Evolutionary conservation across 2,329 filamentous ascomycete genomes (phyloP), one percentile per base, ranked within the genome.

Genomic region (Calonectria naviculata): DNA sequence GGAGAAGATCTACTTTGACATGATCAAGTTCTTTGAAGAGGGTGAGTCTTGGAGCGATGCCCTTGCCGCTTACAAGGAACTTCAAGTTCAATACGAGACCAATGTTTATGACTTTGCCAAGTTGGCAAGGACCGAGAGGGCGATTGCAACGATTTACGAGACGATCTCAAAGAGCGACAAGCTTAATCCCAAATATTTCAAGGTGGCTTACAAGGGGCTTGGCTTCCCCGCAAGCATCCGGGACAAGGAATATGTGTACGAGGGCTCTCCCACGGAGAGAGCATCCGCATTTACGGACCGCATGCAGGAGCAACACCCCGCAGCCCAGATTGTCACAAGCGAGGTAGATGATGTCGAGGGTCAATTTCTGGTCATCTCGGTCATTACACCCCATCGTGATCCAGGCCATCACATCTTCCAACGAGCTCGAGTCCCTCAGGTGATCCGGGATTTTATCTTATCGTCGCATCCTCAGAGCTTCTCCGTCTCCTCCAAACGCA

Each of bases 21-120:
- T 98, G 89, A 97, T 98, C 81, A 95, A 95, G 82, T 89, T 96
- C 80, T 98, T 97, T 74, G 96, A 98, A 80, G 95, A 97, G 71
- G 95, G 95, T n/a, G 93, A 95, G 80, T 95, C 95, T 0, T 98
- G 96, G 96, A 93, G 94, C 78, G 94, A 94, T 81, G 96, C 95
- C 1, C 85, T 99, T 47, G 89, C 91, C 7, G 94, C 94, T 4
- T 98, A 99, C 83, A 93, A 94, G 80, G 96, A 99, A 83, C 91
- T 99, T 63, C 94, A 95, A 58, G 84, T 87, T n/a, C 95, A 98
- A 83, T 99, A 98, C 80, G 95, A 98, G 84, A 91, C 89, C 75
- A 97, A 95, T 71, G 85, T 94, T 0, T 98, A 95, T 81, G 97
- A 99, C 83, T 98, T 97, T 78, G 89, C 93, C 38, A 98, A 99